These are phyloP conservation scores for Panicum virgatum DNA, from an alignment of 202 grass and related monocot species.

Conservation along the genomic window DNA sequence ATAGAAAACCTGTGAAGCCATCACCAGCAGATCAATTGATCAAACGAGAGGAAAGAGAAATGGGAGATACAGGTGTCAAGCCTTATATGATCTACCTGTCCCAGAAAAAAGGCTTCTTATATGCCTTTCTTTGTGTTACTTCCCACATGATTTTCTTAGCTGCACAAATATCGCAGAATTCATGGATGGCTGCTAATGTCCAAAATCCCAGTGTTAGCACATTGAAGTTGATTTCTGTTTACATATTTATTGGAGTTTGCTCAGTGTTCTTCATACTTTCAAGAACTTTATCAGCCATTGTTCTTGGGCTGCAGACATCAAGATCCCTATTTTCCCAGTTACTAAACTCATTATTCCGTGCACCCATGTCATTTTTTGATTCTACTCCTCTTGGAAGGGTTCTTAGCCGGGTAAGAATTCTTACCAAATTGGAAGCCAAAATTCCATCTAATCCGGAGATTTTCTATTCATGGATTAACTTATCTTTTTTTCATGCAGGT, in stretches of 20 bases:
- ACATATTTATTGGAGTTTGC: constrained; percentile 58
- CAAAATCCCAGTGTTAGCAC: constrained; percentile 59
- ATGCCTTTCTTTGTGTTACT: constrained; percentile 49
- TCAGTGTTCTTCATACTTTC: constrained; percentile 60
- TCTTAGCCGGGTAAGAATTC: constrained; percentile 69
- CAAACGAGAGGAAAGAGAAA: constrained; percentile 87
- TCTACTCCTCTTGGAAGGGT: constrained; percentile 90
- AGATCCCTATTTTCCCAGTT: constrained; percentile 90
- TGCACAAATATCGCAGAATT: constrained; percentile 85
- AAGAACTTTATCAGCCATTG: constrained; percentile 53
- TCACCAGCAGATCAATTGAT: constrained; percentile 67
- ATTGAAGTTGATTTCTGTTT: constrained; percentile 76
- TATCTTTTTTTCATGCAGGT: constrained; percentile 53
- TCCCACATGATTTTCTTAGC: constrained; percentile 62
- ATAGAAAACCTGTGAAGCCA: constrained; percentile 28
- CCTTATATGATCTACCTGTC: constrained; percentile 73
- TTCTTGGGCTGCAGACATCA: constrained; percentile 76
- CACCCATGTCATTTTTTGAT: constrained; percentile 90
- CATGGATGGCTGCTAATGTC: constrained; percentile 89
- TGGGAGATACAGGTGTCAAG: constrained; percentile 70
- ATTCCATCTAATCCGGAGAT: neutral
- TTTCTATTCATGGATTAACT: constrained; percentile 17
- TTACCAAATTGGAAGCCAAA: neutral
- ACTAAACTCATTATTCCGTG: constrained; percentile 62
- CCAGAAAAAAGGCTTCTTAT: constrained; percentile 81